Conservation (phyloP, 768 basidiomycete species). For the Strobilomyces echinocephalus region DNA sequence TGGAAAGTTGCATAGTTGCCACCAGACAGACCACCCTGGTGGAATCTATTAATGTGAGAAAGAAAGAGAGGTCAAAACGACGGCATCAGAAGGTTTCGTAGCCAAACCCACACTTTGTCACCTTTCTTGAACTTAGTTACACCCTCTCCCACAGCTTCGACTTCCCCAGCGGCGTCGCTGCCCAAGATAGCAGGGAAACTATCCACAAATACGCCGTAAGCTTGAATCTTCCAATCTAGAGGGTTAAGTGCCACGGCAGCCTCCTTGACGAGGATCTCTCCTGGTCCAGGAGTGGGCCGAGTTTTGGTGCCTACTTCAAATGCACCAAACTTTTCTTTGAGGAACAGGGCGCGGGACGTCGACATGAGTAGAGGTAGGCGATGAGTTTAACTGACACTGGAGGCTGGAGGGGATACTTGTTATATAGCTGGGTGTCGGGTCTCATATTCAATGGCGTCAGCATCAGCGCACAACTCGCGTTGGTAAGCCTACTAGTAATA, state of each 20-base stretch:
- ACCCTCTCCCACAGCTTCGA: slow-evolving; percentile 36
- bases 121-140: slow-evolving; percentile 37
- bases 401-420: neutral
- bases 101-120: slow-evolving; percentile 18
- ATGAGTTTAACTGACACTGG: neutral
- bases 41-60: slow-evolving; percentile 13
- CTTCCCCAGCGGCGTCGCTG: slow-evolving; percentile 36
- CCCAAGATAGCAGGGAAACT: slow-evolving; percentile 37
- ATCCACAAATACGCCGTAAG: neutral
- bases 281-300: slow-evolving; percentile 32
- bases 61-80: neutral
- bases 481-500: neutral
- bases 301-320: slow-evolving; percentile 12
- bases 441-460: neutral
- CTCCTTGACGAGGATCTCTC: slow-evolving; percentile 42
- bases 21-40: slow-evolving; percentile 2
- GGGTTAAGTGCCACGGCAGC: slow-evolving; percentile 42
- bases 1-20: slow-evolving; percentile 23
- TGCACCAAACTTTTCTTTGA: slow-evolving; percentile 16
- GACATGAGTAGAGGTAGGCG: slow-evolving; percentile 3
- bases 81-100: neutral
- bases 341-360: slow-evolving; percentile 13
- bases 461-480: neutral
- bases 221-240: slow-evolving; percentile 34
- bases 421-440: neutral